phyloP scores from a whole-genome alignment of 106 monocot species.

The Dendrobium officinale region DNA sequence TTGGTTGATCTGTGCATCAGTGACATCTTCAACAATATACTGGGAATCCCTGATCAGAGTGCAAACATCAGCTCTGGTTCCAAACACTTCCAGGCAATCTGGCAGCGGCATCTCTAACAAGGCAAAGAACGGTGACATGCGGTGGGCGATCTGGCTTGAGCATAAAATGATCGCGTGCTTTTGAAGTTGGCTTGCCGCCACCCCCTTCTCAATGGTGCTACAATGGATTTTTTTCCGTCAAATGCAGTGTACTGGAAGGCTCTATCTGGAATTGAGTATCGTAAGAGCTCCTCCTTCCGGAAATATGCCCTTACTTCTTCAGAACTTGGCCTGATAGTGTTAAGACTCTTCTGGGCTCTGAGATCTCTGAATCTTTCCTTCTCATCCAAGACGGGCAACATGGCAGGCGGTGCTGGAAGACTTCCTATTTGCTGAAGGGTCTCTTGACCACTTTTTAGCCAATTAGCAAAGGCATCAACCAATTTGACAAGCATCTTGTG shows the following conservation, averaged over 20 bases:
- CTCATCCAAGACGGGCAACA: slow-evolving; percentile 46
- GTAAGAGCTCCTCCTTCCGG: slow-evolving; percentile 60
- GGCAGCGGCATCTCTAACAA: slow-evolving; percentile 91
- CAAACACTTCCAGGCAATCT: slow-evolving; percentile 86
- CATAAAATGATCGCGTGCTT: slow-evolving; percentile 95
- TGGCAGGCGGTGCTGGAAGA: slow-evolving; percentile 72
- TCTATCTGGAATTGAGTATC: slow-evolving; percentile 89
- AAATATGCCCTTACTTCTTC: slow-evolving; percentile 91
- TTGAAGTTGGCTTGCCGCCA: slow-evolving; percentile 95
- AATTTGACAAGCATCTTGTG: slow-evolving; percentile 95
- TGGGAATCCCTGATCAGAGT: slow-evolving; percentile 90
- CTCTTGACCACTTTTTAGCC: slow-evolving; percentile 89
- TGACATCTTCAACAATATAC: slow-evolving; percentile 75
- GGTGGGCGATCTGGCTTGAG: slow-evolving; percentile 83
- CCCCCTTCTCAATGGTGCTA: slow-evolving; percentile 93
- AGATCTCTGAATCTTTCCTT: slow-evolving; percentile 93
- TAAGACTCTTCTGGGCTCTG: slow-evolving; percentile 87
- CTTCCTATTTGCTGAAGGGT: slow-evolving; percentile 88
- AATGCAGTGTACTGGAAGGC: slow-evolving; percentile 81
- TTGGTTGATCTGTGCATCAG: slow-evolving; percentile 72
- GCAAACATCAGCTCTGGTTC: slow-evolving; percentile 96
- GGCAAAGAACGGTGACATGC: slow-evolving; percentile 91
- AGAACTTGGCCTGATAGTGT: slow-evolving; percentile 73
- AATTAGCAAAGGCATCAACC: slow-evolving; percentile 97
- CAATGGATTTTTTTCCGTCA: slow-evolving; percentile 86